Conservation (phyloP, 148 eudicot species). For the Camellia japonica region DNA sequence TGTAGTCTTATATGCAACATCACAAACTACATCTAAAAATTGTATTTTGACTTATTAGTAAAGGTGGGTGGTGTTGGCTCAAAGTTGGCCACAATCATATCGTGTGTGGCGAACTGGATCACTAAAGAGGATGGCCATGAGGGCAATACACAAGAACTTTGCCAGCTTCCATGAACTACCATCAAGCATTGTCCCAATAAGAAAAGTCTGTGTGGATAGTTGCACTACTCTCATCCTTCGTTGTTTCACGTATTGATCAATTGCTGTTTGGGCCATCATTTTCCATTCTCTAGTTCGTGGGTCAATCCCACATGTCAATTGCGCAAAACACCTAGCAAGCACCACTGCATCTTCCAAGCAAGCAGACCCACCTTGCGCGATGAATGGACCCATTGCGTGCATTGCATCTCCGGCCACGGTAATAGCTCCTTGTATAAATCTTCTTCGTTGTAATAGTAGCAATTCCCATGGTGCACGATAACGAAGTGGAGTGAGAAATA, state of each 20-base stretch:
- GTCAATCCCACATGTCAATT: background rate
- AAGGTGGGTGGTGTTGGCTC: background rate
- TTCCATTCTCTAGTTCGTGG: background rate
- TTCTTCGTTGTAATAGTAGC: background rate
- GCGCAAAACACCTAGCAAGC: conserved; percentile 14
- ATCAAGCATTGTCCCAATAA: conserved; percentile 14
- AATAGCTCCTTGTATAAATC: background rate
- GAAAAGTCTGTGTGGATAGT: conserved; percentile 12
- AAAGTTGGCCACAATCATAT: conserved; percentile 21
- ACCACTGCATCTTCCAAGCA: conserved; percentile 13
- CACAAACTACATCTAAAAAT: background rate
- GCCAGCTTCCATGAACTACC: conserved; percentile 6
- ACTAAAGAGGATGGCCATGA: conserved; percentile 9
- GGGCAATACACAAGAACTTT: conserved; percentile 9
- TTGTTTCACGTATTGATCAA: conserved; percentile 1
- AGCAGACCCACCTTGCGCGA: conserved; percentile 11
- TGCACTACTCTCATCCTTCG: conserved; percentile 16
- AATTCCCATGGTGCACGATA: conserved; percentile 19
- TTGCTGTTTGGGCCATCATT: conserved; percentile 3
- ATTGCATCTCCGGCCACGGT: conserved; percentile 20
- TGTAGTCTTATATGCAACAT: background rate
- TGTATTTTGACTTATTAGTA: background rate
- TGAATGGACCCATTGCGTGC: conserved; percentile 25
- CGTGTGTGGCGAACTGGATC: conserved; percentile 2
- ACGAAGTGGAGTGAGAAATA: conserved; percentile 5